Base-by-base conservation (phyloP, 345 rosid species). In the Salix arbutifolia region DNA sequence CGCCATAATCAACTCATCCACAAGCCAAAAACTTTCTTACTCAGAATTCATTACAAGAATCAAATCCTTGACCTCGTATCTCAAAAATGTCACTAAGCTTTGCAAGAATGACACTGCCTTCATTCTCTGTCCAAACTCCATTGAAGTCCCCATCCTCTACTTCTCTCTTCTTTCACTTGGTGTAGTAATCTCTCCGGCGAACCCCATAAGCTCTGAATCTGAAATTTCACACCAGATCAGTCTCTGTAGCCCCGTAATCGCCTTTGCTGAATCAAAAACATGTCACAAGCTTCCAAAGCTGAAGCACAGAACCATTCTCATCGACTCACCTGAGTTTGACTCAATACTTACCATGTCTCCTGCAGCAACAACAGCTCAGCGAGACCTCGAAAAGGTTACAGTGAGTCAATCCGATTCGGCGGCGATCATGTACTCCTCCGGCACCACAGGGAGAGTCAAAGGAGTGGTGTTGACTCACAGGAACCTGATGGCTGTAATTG, bases 391-490 rank as follows among this genome's bases (percentile, higher is more conserved):
- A 3, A 60, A 0, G 17, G 83, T 69, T 19, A 65, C 28, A 4
- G 82, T 77, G 38, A 74, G 33, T 19, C 89, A 84, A 71, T 73
- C 83, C 8, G 81, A 80, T 7, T 30, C 75, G 67, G 85, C 87
- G 2, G 84, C 83, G 40, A 84, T 84, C 65, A 6, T 82, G 81
- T 86, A 50, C 81, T 84, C 87, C 2, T 84, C 85, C 2, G 87
- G 89, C 23, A 86, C 85, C 0, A 86, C 87, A 0, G 87, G 85
- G n/a, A 75, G 26, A 10, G 77, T 79, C 23, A 86, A 86, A 73
- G 87, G 81, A 30, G 89, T 84, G 71, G 67, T 77, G 84, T 25
- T 86, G 71, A 82, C 85, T 65, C 89, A 84, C 67, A 64, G 85
- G 60, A 82, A 82, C 71, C 21, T 83, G 0, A 74, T 52, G 16